Conservation (phyloP, 2,329 filamentous ascomycete genomes). For the Aureobasidium melanogenum region DNA sequence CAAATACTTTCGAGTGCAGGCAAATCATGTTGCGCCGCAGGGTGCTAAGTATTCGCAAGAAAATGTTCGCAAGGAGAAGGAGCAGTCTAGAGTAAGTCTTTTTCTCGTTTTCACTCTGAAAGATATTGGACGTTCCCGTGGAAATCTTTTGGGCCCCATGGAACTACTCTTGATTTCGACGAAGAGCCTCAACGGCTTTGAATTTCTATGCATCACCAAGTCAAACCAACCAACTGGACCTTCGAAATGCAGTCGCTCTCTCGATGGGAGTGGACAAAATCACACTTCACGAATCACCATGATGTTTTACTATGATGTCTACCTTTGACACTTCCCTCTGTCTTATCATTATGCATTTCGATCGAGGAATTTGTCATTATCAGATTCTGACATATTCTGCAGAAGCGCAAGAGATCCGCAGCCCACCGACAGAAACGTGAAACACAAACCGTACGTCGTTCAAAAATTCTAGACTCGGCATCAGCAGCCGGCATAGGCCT, state of each 20-base stretch:
- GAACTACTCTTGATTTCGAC: not conserved
- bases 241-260: not conserved
- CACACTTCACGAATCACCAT: not conserved
- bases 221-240: not conserved
- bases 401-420: slow-evolving; percentile 12
- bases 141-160: not conserved
- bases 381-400: not conserved
- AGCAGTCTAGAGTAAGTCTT: slow-evolving; percentile 23
- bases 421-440: slow-evolving; percentile 2
- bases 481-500: slow-evolving; percentile 1
- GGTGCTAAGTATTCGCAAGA: slow-evolving; percentile 32
- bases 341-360: not conserved
- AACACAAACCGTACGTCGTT: slow-evolving; percentile 8
- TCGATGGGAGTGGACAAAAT: not conserved
- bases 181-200: not conserved
- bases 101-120: not conserved
- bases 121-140: no score
- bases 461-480: slow-evolving; percentile 2
- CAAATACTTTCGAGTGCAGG: slow-evolving; percentile 42
- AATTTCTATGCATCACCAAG: not conserved
- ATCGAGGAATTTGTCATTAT: not conserved
- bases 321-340: not conserved
- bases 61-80: slow-evolving; percentile 30
- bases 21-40: slow-evolving; percentile 27
- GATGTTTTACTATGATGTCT: not conserved